phyloP scores from a whole-genome alignment of 352 stramenopile species.

The Globisporangium yorkense region DNA sequence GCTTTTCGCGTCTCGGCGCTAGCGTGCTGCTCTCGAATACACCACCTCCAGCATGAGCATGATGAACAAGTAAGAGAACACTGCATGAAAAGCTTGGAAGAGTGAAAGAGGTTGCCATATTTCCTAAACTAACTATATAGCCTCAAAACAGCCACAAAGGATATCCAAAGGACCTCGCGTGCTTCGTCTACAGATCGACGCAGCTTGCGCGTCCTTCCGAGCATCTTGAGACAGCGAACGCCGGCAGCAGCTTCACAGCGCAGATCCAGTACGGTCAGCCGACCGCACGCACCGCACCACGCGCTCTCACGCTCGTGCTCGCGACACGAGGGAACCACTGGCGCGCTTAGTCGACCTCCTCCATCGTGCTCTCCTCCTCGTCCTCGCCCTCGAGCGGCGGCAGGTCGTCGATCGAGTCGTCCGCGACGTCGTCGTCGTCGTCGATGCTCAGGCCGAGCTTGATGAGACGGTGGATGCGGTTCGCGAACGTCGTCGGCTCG shows the following conservation, averaged over 20 bases:
- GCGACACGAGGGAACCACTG: background rate
- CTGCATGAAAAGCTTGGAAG: too few species aligned
- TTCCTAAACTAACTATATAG: slow-evolving; percentile 69
- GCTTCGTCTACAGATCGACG: slow-evolving; percentile 3
- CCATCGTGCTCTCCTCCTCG: slow-evolving; percentile 97
- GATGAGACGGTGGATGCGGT: slow-evolving; percentile 98
- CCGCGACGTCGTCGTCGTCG: slow-evolving; percentile 94
- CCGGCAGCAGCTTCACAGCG: background rate
- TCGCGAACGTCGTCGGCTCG: slow-evolving; percentile 98
- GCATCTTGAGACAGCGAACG: slow-evolving; percentile 2
- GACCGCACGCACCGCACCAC: background rate
- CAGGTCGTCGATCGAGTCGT: slow-evolving; percentile 95
- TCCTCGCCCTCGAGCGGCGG: slow-evolving; percentile 95
- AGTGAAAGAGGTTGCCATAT: slow-evolving; percentile 1
- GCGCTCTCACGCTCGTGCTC: background rate
- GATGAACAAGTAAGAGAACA: too few species aligned
- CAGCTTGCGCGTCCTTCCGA: background rate
- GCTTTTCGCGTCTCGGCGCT: too few species aligned
- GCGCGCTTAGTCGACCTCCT: slow-evolving; percentile 96
- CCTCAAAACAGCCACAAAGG: slow-evolving; percentile 40
- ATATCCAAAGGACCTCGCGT: slow-evolving; percentile 26
- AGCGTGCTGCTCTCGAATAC: too few species aligned
- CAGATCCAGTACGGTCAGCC: background rate
- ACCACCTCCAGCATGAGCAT: too few species aligned
- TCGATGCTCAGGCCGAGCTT: slow-evolving; percentile 99